Percentiles rank a stretch among this genome's conserved stretches.
phyloP scores from a whole-genome alignment of 345 rosid genomes.

The Pelargonium nanum region DNA sequence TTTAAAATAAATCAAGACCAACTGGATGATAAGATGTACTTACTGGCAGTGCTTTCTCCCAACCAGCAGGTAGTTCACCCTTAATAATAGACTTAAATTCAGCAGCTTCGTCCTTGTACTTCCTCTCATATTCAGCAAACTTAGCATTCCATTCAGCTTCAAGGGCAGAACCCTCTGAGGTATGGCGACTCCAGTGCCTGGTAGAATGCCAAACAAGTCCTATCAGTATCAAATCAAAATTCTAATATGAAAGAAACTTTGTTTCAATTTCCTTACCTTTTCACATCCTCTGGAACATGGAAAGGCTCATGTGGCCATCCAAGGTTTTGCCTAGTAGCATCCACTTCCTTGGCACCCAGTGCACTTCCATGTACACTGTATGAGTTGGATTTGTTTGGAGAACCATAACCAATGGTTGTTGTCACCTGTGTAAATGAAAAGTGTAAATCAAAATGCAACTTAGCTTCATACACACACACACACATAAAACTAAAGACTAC shows the following conservation, averaged over 20 bases:
- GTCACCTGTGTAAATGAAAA: conserved; percentile 37
- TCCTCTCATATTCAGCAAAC: conserved; percentile 79
- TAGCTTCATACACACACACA: not conserved
- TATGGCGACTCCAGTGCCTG: conserved; percentile 98
- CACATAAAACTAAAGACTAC: no score
- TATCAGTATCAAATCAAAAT: conserved; percentile 6
- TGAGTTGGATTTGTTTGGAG: conserved; percentile 93
- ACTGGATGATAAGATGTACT: conserved; percentile 17
- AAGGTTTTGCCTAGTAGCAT: conserved; percentile 95
- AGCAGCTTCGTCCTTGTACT: conserved; percentile 86
- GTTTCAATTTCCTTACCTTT: conserved; percentile 32
- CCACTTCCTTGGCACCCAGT: conserved; percentile 96
- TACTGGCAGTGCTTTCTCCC: conserved; percentile 93
- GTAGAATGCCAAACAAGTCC: conserved; percentile 8
- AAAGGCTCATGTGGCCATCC: conserved; percentile 91
- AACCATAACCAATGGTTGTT: conserved; percentile 93
- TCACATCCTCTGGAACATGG: conserved; percentile 93
- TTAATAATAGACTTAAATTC: conserved; percentile 65
- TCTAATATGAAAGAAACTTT: not conserved
- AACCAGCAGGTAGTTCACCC: conserved; percentile 80
- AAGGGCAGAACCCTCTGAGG: conserved; percentile 48
- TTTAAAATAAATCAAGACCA: not conserved
- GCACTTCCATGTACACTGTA: conserved; percentile 98
- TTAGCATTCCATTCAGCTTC: conserved; percentile 89
- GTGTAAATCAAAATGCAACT: not conserved